Percentiles rank a stretch among this genome's conserved stretches.
Evolutionary conservation across 768 basidiomycete genomes (phyloP).

Genomic region (Pilatotrama ljubarskyi): DNA sequence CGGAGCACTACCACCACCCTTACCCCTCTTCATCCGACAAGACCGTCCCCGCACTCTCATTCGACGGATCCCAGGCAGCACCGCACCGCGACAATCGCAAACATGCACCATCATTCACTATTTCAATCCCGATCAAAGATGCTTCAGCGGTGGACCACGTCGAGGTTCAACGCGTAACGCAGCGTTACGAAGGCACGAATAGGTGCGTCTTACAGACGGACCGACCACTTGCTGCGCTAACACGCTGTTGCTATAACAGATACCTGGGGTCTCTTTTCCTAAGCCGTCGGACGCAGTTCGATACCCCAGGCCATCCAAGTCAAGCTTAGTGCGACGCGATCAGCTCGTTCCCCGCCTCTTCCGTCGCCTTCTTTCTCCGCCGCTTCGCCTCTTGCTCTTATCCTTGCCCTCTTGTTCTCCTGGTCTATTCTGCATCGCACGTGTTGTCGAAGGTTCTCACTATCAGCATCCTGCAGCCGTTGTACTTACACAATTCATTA

Average conservation of each 20-base stretch:
- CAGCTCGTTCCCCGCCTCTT: too few species aligned
- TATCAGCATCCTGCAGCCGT: background rate
- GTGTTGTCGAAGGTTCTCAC: too few species aligned
- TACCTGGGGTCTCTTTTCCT: slow-evolving; percentile 65
- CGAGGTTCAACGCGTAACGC: slow-evolving; percentile 43
- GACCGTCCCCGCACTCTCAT: background rate
- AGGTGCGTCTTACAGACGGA: slow-evolving; percentile 41
- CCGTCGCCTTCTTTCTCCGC: background rate
- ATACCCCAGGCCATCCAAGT: background rate
- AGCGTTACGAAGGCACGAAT: slow-evolving; percentile 66
- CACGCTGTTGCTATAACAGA: slow-evolving; percentile 37
- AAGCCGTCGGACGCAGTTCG: slow-evolving; percentile 46
- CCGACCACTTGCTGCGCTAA: background rate
- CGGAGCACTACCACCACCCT: background rate
- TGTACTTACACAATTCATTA: background rate
- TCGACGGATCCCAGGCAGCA: background rate
- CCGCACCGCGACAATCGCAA: background rate
- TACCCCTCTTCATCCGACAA: background rate
- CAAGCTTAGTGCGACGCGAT: background rate
- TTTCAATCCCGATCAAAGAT: slow-evolving; percentile 11
- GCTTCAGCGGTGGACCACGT: slow-evolving; percentile 39
- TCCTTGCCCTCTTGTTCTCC: too few species aligned
- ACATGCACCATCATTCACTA: background rate
- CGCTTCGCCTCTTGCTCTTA: too few species aligned
- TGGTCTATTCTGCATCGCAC: too few species aligned